Conservation (phyloP, 306 rosid genomes). For the Castanospermum australe region DNA sequence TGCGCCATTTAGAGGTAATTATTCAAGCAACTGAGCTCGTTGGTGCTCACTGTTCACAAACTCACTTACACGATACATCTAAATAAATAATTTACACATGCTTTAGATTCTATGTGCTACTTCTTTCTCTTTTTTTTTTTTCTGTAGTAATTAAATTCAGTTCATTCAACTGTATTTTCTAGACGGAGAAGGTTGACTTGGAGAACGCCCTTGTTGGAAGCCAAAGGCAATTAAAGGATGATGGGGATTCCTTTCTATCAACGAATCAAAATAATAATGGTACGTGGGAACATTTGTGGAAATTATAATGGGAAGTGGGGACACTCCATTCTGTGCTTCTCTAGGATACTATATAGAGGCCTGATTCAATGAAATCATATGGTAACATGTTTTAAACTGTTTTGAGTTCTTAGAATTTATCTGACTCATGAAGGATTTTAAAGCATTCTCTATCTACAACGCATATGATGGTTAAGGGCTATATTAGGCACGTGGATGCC, state of each 20-base stretch:
- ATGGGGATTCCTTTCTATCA: conserved; percentile 36
- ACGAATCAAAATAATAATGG: conserved; percentile 55
- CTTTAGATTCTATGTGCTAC: background rate
- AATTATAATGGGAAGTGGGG: background rate
- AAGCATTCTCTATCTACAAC: background rate
- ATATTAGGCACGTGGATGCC: conserved; percentile 36
- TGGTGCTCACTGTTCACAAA: no score
- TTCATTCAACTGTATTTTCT: conserved; percentile 30
- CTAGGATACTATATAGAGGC: background rate
- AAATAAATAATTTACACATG: no score
- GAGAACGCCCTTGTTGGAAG: conserved; percentile 71
- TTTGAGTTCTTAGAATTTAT: background rate
- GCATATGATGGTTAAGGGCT: conserved; percentile 34
- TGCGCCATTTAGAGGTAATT: conserved; percentile 67
- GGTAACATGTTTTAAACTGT: background rate
- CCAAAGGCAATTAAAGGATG: conserved; percentile 50
- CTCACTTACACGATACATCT: background rate
- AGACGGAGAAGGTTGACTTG: conserved; percentile 83
- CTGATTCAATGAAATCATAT: background rate
- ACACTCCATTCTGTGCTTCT: background rate
- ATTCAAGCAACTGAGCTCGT: background rate
- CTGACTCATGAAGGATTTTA: background rate
- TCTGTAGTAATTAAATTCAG: background rate
- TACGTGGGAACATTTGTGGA: conserved; percentile 12
- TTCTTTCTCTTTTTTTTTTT: background rate